These are phyloP conservation scores for Globisporangium canariense DNA, from an alignment of 352 stramenopile species.

Conservation along the genomic window DNA sequence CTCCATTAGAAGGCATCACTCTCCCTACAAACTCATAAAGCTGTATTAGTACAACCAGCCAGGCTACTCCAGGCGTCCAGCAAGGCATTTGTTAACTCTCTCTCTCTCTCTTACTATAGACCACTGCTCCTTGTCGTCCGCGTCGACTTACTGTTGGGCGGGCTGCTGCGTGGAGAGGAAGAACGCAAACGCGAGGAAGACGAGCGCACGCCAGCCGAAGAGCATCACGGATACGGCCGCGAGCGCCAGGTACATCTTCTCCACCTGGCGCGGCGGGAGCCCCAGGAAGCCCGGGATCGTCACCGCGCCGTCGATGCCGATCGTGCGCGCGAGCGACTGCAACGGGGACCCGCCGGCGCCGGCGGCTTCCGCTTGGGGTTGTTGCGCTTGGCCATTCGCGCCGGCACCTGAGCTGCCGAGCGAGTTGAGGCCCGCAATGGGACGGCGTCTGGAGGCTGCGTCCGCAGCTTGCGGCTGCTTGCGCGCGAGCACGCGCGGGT, in stretches of 20 bases:
- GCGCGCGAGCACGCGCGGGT: conserved; percentile 56
- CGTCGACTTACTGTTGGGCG: not conserved
- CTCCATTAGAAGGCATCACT: not conserved
- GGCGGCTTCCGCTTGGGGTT: not conserved
- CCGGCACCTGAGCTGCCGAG: conserved; percentile 6
- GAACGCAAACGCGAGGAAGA: conserved; percentile 64
- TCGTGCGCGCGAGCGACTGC: conserved; percentile 38
- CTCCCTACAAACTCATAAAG: not conserved
- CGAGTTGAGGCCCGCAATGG: conserved; percentile 24
- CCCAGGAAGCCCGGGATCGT: conserved; percentile 58
- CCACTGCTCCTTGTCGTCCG: not conserved
- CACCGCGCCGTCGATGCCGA: conserved; percentile 65
- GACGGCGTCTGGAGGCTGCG: not conserved
- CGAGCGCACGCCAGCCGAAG: conserved; percentile 73
- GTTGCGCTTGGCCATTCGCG: not conserved
- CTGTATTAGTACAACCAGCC: too few relatives aligned
- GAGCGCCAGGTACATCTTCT: conserved; percentile 71
- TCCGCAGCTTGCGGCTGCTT: conserved; percentile 10
- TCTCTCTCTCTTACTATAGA: not conserved
- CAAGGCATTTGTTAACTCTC: not conserved
- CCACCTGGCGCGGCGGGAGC: conserved; percentile 42
- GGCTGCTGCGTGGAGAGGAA: conserved; percentile 57
- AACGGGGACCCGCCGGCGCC: conserved; percentile 29
- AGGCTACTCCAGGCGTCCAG: too few relatives aligned
- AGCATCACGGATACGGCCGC: conserved; percentile 47